Evolutionary conservation across 108 stramenopile genomes (phyloP), one percentile per base, ranked within the genome.

Genomic region (Skeletonema tropicum): DNA sequence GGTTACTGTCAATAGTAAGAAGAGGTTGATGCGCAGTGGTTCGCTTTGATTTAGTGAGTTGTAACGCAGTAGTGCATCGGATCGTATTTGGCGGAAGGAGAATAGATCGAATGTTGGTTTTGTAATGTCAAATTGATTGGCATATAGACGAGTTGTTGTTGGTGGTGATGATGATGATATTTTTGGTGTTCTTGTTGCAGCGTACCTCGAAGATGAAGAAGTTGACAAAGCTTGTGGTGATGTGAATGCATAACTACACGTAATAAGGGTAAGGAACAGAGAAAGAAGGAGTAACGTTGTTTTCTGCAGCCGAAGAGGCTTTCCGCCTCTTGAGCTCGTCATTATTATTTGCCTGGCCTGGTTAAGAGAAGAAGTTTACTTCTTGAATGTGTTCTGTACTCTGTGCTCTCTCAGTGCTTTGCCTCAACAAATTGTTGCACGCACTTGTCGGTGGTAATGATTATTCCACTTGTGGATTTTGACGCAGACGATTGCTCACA

Each of bases 11-110:
- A 82, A 57, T 0, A 91, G 45, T 13, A 83, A 66, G 57, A 59
- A 91, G 49, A 94, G 78, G 46, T 86, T 86, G 66, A 94, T 94
- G 5, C 92, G 86, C 3, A 94, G 67, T 8, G 92, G 92, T 73
- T 94, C 92, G 49, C 86, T 87, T 71, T 94, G 92, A 69, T 94
- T 94, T 10, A 88, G 71, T 8, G 86, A 69, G 70, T 87, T 86
- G 83, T 94, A 91, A 31, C 86, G 80, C 5, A 90, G 64, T 32
- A 91, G 52, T 12, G 92, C 92, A 79, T 94, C 92, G 19, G 88
- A 88, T 15, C 92, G 87, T 29, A 91, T 80, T 8, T 71, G 66
- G 11, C 92, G 87, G 59, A 91, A 71, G n/a, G 90, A 83, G 32
- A 89, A 67, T 36, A 90, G 69, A 60, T 94, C 92, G 76, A 91